Conservation (phyloP, 2,329 filamentous ascomycete species). For the Esteya vermicola region DNA sequence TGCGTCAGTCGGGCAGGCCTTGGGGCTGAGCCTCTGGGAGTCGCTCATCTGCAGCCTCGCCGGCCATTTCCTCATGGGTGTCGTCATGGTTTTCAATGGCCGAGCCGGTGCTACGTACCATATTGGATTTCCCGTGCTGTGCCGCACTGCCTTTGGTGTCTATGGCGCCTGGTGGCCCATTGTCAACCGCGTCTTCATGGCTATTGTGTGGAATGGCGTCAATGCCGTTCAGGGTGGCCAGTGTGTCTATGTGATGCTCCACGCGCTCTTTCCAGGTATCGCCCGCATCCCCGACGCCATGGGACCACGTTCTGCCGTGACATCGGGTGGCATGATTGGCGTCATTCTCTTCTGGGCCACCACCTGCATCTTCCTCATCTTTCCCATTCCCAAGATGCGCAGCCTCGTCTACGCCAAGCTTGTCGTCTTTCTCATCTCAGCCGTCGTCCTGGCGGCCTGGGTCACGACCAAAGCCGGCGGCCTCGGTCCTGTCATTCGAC, state of each 20-base stretch:
- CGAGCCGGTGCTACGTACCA: conserved; percentile 1
- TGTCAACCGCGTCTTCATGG: background rate
- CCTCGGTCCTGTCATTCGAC: conserved; percentile 12
- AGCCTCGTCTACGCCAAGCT: conserved; percentile 7
- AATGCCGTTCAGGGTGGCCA: background rate
- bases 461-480: conserved; percentile 4
- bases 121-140: background rate
- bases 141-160: background rate
- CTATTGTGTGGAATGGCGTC: background rate
- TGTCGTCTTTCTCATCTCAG: conserved; percentile 5
- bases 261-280: conserved; percentile 26
- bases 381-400: conserved; percentile 8
- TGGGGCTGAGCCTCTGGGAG: background rate
- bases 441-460: conserved; percentile 7
- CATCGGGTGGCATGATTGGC: conserved; percentile 5
- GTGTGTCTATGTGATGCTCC: conserved; percentile 17
- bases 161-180: conserved; percentile 3
- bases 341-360: conserved; percentile 14
- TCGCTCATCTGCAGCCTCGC: background rate
- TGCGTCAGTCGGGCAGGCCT: background rate
- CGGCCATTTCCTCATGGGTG: background rate
- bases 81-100: background rate
- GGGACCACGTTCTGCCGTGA: conserved; percentile 5
- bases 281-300: conserved; percentile 20
- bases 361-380: conserved; percentile 5